These are phyloP conservation scores for Echinochloa phyllopogon DNA, from an alignment of 176 grass and related monocot species.

Conservation along the genomic window DNA sequence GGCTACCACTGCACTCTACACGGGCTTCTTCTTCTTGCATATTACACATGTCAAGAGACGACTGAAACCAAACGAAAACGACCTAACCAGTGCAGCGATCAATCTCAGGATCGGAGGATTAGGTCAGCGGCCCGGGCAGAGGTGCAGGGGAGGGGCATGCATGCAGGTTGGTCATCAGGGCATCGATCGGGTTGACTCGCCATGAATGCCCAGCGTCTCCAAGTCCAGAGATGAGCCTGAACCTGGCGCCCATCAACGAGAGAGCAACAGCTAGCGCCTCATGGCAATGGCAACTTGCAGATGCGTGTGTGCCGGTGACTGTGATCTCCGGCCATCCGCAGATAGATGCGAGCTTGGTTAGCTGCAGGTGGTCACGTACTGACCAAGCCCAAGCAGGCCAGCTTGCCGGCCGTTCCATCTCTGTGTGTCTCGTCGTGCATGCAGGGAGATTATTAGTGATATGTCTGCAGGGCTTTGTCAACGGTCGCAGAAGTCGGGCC, in stretches of 20 bases:
- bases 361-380: neutral
- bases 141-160: neutral
- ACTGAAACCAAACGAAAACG: constrained; percentile 8
- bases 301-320: neutral
- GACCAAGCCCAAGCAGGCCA: neutral
- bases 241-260: neutral
- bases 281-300: neutral
- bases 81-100: constrained; percentile 23
- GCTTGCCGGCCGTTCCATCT: neutral
- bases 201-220: constrained; percentile 30
- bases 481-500: constrained; percentile 44
- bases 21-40: neutral
- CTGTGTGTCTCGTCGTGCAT: neutral
- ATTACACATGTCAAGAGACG: neutral
- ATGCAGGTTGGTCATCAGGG: neutral
- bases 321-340: neutral
- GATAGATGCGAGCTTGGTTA: neutral
- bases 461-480: constrained; percentile 18
- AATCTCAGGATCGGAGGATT: neutral
- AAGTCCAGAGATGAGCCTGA: neutral
- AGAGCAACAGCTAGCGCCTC: neutral
- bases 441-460: too few species aligned
- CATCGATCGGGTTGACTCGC: constrained; percentile 30
- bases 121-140: too few species aligned
- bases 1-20: neutral